These are phyloP conservation scores for Rheum nobile DNA, from an alignment of 148 eudicot genomes.

Conservation along the genomic window DNA sequence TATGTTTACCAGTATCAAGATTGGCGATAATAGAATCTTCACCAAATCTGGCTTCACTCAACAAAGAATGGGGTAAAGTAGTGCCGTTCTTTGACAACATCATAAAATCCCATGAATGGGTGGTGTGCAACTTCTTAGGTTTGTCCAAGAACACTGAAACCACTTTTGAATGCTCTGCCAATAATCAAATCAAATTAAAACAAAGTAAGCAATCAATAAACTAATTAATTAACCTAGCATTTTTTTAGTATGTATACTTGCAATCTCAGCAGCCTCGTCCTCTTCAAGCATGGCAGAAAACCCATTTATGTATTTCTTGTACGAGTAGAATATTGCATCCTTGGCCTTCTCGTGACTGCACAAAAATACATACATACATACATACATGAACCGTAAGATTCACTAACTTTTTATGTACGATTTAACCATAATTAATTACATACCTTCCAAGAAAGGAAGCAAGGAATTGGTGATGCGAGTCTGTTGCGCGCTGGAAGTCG, in stretches of 20 bases:
- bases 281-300: constrained; percentile 61
- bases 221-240: not conserved
- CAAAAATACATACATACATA: not conserved
- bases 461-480: constrained; percentile 40
- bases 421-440: too few species aligned
- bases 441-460: constrained; percentile 55
- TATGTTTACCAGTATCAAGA: constrained; percentile 48
- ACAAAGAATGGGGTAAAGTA: constrained; percentile 14
- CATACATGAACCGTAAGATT: too few species aligned
- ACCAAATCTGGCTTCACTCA: constrained; percentile 42
- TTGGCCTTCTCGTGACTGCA: constrained; percentile 14
- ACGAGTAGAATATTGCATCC: constrained; percentile 50
- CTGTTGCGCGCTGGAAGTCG: constrained; percentile 19
- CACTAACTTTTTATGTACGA: too few species aligned
- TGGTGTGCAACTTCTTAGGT: constrained; percentile 46
- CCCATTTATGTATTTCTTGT: constrained; percentile 45
- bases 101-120: constrained; percentile 61
- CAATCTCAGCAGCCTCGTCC: constrained; percentile 39
- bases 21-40: constrained; percentile 59
- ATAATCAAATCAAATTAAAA: not conserved
- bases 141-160: constrained; percentile 41
- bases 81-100: constrained; percentile 19
- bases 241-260: constrained; percentile 19
- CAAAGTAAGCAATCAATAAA: not conserved
- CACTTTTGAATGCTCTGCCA: constrained; percentile 48